Evolutionary conservation across 495 filamentous ascomycete genomes (phyloP), one percentile per base, ranked within the genome.

Genomic region (Penicillium ochrochloron): DNA sequence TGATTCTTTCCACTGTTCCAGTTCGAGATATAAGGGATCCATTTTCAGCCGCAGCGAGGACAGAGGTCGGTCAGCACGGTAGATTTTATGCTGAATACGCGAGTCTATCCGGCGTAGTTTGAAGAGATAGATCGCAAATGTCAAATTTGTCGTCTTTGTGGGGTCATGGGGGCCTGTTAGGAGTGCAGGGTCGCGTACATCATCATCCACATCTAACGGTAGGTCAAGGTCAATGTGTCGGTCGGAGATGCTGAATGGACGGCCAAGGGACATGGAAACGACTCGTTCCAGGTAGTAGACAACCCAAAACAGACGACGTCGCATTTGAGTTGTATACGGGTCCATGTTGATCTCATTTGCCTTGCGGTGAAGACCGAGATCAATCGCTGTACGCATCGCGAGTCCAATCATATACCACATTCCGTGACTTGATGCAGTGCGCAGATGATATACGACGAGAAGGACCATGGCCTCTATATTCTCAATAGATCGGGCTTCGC

Each of bases 351-450:
- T 74, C 59, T 84, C 80, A 60, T 82, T 81, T 57, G 79, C 78
- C 60, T 79, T 82, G 37, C 81, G 72, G 51, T 85, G 82, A 10
- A 85, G 74, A 6, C 82, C 83, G 5, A 85, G 73, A 57, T 85
- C 82, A 39, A 85, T 82, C 34, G 80, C 81, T 14, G 80, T 85
- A 27, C 82, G 76, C 82, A 84, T 85, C 1, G 82, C 82, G 27
- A 85, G 74, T 33, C 82, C 82, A 44, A 85, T 80, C 80, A 85
- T 83, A 55, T 85, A 85, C 83, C 82, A 85, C 65, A 85, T 77
- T 14, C 82, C 83, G 66, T 83, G 81, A 52, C 78, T 85, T 1
- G 80, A 82, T 4, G 81, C 75, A 21, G 80, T 82, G 11, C 83
- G 76, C 4, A 85, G 71, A 62, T 85, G 81, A 57, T 83, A 85